A percentile compares a stretch with the other conserved stretches of the same genome.
Evolutionary conservation across 805 yeast species (phyloP).

Genomic region (Wickerhamomyces queroliae): DNA sequence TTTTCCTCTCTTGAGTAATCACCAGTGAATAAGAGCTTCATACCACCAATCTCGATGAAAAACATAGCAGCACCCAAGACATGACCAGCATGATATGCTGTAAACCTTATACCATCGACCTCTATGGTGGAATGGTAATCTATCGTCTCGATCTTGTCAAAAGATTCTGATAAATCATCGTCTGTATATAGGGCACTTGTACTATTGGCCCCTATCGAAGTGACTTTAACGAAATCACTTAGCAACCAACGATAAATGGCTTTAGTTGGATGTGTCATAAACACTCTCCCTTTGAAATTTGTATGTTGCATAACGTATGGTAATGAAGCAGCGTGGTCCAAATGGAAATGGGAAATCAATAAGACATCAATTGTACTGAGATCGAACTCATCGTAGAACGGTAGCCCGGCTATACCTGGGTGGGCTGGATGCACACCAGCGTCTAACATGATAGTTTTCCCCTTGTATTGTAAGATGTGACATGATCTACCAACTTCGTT

Average conservation of each 20-base stretch:
- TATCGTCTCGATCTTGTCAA: constrained; percentile 86
- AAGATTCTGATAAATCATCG: constrained; percentile 82
- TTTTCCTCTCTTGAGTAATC: constrained; percentile 96
- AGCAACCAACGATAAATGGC: constrained; percentile 95
- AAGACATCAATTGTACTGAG: constrained; percentile 79
- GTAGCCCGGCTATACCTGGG: constrained; percentile 83
- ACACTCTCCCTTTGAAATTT: constrained; percentile 88
- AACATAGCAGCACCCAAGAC: constrained; percentile 99
- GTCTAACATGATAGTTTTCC: constrained; percentile 93
- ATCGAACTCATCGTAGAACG: constrained; percentile 95
- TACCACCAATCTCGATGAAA: constrained; percentile 89
- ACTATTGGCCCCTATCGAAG: constrained; percentile 44
- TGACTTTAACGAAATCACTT: constrained; percentile 90
- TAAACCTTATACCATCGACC: constrained; percentile 88
- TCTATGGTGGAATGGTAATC: constrained; percentile 96
- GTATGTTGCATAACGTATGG: constrained; percentile 99
- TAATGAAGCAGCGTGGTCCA: constrained; percentile 96
- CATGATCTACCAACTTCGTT: constrained; percentile 97
- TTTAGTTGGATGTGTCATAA: constrained; percentile 99
- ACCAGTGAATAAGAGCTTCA: constrained; percentile 87
- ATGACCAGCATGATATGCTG: constrained; percentile 99
- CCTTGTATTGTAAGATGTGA: constrained; percentile 86
- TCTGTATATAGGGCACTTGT: constrained; percentile 61
- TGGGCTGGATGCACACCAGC: constrained; percentile 98
- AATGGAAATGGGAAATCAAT: constrained; percentile 89